Evolutionary conservation across 805 yeast species (phyloP), one percentile per base, ranked within the genome.

Genomic region (Candida pini): DNA sequence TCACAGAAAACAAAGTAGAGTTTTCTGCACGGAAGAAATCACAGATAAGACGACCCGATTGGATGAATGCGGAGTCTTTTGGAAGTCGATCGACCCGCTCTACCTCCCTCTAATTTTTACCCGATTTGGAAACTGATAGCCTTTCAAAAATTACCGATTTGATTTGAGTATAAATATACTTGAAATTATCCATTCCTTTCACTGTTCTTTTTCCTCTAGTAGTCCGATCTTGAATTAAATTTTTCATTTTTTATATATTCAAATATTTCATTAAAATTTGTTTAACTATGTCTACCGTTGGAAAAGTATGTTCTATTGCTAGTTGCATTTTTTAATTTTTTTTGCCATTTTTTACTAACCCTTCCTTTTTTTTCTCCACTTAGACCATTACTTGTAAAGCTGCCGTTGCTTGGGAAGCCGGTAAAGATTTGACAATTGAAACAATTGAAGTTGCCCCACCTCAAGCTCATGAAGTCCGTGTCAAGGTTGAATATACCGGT

Each of bases 371-470:
- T 9, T 19, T 14, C n/a, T 14, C 8, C 4, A 17, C 21, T 12
- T 31, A 56, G 54, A 53, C 59, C 20, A 88, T 89, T 56, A 76
- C 78, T 30, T 92, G 97, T 69, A 73, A 78, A 57, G 98, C 99
- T 39, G 99, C 98, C 32, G 86, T 92, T 53, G 96, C 97, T 47
- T 90, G 97, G 90, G 95, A 82, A 59, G 92, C 97, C 19, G 86
- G 81, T 30, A 77, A 83, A 29, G 64, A 60, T 26, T 72, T 92
- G 51, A 53, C 78, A 27, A 73, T 92, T 39, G 98, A 92, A 65
- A 84, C 83, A 40, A 73, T 92, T 47, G 87, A 82, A 56, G 99
- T 92, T 28, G 81, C 74, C 17, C 88, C 98, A 17, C 99, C 99
- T 49, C 82, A 77, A 62, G 95, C 96, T 31, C 97, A 92, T 58